A percentile compares a stretch with the other conserved stretches of the same genome.
Evolutionary conservation across 768 basidiomycete genomes (phyloP).

Genomic region (Phaffia australis): DNA sequence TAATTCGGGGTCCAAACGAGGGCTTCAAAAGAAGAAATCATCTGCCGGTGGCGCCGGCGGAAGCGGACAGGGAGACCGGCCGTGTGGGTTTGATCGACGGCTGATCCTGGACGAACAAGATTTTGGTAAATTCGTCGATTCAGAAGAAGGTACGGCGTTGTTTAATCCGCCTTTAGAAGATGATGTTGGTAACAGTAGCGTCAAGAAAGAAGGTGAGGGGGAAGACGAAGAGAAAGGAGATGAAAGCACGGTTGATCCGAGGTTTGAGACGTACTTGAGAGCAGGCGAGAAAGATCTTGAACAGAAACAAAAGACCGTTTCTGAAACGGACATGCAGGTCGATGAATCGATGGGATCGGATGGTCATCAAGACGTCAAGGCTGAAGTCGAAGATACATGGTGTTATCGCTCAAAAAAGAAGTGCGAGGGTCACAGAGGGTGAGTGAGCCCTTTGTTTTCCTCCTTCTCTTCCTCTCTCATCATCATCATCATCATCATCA

Average conservation of each 20-base stretch:
- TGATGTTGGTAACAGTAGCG: slow-evolving; percentile 61
- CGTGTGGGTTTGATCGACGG: slow-evolving; percentile 80
- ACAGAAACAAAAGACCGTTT: slow-evolving; percentile 41
- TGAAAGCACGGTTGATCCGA: slow-evolving; percentile 1
- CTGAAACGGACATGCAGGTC: slow-evolving; percentile 35
- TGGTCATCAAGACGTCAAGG: slow-evolving; percentile 28
- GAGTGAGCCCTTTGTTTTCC: neutral
- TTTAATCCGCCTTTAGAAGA: slow-evolving; percentile 36
- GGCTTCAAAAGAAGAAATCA: slow-evolving; percentile 49
- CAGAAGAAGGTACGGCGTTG: slow-evolving; percentile 1
- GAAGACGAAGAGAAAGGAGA: slow-evolving; percentile 55
- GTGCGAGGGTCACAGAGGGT: slow-evolving; percentile 73
- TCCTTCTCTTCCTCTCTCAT: neutral
- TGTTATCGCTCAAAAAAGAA: slow-evolving; percentile 56
- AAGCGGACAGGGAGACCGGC: slow-evolving; percentile 50
- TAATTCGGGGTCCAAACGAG: slow-evolving; percentile 43
- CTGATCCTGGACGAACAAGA: slow-evolving; percentile 56
- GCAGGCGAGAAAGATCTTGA: slow-evolving; percentile 37
- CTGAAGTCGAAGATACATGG: slow-evolving; percentile 58
- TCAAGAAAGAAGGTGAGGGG: slow-evolving; percentile 38
- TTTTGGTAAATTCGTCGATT: neutral
- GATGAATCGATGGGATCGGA: neutral
- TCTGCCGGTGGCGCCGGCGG: slow-evolving; percentile 54
- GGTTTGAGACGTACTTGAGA: slow-evolving; percentile 24
- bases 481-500: no score